Percentiles rank a stretch among this genome's conserved stretches.
phyloP scores from a whole-genome alignment of 176 grass and related monocot species.

The Zea mays region Zm-B73-REFERENCE-NAM-5.0 NC_050097.1:64849001-64849500 shows the following conservation, averaged over 20 bases:
- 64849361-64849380: slow-evolving; percentile 24
- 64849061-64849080: not conserved
- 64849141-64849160: not conserved
- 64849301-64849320: slow-evolving; percentile 1
- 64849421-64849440: slow-evolving; percentile 15
- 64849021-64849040: not conserved
- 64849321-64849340: slow-evolving; percentile 21
- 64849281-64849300: not conserved
- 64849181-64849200: not conserved
- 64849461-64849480: slow-evolving; percentile 11
- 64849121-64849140: not conserved
- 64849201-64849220: not conserved
- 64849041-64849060: slow-evolving; percentile 1
- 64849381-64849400: slow-evolving; percentile 11
- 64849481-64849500: slow-evolving; percentile 34
- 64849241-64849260: not conserved
- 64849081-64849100: not conserved
- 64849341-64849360: slow-evolving; percentile 23
- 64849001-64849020: not conserved
- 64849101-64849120: not conserved
- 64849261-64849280: not conserved
- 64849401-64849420: slow-evolving; percentile 1
- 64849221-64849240: not conserved
- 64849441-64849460: slow-evolving; percentile 11
- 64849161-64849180: not conserved